Evolutionary conservation across 2,329 filamentous ascomycete genomes (phyloP).

Genomic region (Paradendryphiella salina): DNA sequence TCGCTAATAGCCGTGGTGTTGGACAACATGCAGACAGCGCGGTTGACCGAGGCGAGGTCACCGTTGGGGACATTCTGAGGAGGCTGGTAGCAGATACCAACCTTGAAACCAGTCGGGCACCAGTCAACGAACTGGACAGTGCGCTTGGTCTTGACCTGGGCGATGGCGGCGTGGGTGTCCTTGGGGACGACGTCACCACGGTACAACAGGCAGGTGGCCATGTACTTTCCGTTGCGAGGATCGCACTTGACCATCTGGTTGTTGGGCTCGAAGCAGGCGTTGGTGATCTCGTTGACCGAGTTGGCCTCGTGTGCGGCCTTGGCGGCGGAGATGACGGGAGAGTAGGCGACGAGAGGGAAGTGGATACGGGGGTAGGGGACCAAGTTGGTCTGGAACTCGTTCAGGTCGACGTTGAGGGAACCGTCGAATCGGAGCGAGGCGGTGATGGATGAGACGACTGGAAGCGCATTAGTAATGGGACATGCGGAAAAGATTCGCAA

Average conservation of each 20-base stretch:
- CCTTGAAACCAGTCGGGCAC: slow-evolving; percentile 99
- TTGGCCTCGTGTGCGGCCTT: slow-evolving; percentile 98
- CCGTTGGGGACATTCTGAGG: slow-evolving; percentile 95
- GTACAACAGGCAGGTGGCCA: slow-evolving; percentile 98
- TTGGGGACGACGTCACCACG: slow-evolving; percentile 97
- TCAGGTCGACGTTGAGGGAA: slow-evolving; percentile 97
- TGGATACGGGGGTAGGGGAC: slow-evolving; percentile 98
- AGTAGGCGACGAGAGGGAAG: slow-evolving; percentile 97
- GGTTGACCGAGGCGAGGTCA: slow-evolving; percentile 96
- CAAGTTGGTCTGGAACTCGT: slow-evolving; percentile 99
- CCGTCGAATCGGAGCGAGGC: slow-evolving; percentile 98
- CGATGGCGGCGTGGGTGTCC: slow-evolving; percentile 89
- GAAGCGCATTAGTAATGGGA: slow-evolving; percentile 6
- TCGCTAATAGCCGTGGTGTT: slow-evolving; percentile 99
- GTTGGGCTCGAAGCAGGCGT: slow-evolving; percentile 99
- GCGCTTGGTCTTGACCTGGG: slow-evolving; percentile 97
- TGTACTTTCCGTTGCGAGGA: slow-evolving; percentile 98
- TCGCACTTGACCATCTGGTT: slow-evolving; percentile 99
- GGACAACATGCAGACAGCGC: slow-evolving; percentile 98
- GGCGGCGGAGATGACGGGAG: slow-evolving; percentile 89
- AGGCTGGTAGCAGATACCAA: slow-evolving; percentile 99
- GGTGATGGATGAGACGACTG: slow-evolving; percentile 97
- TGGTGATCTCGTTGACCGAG: slow-evolving; percentile 97
- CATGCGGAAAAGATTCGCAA: slow-evolving; percentile 2
- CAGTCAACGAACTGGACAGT: slow-evolving; percentile 99